Percentiles rank a stretch among this genome's conserved stretches.
Conservation (phyloP, 805 yeast species). For the Cyberlindnera veronae region DNA sequence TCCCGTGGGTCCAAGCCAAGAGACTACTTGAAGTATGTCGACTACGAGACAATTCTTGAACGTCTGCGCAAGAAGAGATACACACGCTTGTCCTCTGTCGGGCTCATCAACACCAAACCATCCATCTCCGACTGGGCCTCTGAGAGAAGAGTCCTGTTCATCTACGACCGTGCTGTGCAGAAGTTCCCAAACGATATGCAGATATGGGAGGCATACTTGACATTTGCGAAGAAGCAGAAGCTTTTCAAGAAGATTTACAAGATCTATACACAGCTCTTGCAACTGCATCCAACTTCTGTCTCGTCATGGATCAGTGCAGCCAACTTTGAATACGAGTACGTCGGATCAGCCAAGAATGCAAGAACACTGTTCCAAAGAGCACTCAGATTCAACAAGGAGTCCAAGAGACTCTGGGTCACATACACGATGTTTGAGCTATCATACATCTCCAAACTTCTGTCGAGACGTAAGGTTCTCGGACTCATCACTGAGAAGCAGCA, state of each 20-base stretch:
- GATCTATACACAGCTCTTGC: slow-evolving; percentile 73
- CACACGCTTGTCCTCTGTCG: slow-evolving; percentile 52
- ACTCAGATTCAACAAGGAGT: slow-evolving; percentile 76
- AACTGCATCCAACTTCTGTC: slow-evolving; percentile 86
- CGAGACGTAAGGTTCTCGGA: slow-evolving; percentile 80
- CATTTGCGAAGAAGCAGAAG: slow-evolving; percentile 61
- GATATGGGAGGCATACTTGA: slow-evolving; percentile 76
- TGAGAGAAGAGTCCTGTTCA: slow-evolving; percentile 71
- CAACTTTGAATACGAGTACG: slow-evolving; percentile 84
- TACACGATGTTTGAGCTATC: slow-evolving; percentile 86
- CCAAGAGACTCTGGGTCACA: slow-evolving; percentile 71
- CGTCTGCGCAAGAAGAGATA: slow-evolving; percentile 70
- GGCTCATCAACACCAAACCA: slow-evolving; percentile 54
- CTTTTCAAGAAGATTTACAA: slow-evolving; percentile 71
- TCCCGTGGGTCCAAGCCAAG: slow-evolving; percentile 77
- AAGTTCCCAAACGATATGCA: slow-evolving; percentile 74
- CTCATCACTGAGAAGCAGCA: slow-evolving; percentile 73
- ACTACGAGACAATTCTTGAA: slow-evolving; percentile 78
- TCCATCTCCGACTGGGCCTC: slow-evolving; percentile 87
- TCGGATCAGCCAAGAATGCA: slow-evolving; percentile 86
- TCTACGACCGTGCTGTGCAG: slow-evolving; percentile 77
- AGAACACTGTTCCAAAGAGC: slow-evolving; percentile 83
- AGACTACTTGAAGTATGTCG: slow-evolving; percentile 76
- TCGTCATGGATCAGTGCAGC: slow-evolving; percentile 95
- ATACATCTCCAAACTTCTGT: slow-evolving; percentile 77